A percentile compares a stretch with the other conserved stretches of the same genome.
Evolutionary conservation across 1,139 yeast species (phyloP).

Genomic region (Debaryomycetaceae sp.): DNA sequence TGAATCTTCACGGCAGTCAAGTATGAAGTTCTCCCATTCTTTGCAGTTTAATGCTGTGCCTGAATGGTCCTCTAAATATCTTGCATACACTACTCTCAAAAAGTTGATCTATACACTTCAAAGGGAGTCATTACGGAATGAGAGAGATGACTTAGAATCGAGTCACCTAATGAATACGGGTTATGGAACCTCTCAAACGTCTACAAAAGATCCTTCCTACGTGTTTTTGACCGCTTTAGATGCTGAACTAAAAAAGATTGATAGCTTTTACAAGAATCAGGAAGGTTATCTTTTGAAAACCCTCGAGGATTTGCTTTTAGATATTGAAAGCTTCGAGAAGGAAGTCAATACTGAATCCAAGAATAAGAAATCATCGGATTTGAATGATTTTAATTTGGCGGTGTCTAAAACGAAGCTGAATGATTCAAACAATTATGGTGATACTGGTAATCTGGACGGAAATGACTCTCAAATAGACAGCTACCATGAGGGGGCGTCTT

Average conservation of each 20-base stretch:
- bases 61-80: slow-evolving; percentile 70
- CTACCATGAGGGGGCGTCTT: slow-evolving; percentile 4
- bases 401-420: slow-evolving; percentile 25
- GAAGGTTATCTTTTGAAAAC: slow-evolving; percentile 47
- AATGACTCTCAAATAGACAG: slow-evolving; percentile 10
- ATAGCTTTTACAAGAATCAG: slow-evolving; percentile 52
- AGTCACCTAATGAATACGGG: slow-evolving; percentile 24
- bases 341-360: slow-evolving; percentile 16
- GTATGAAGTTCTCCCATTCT: slow-evolving; percentile 70
- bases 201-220: slow-evolving; percentile 18
- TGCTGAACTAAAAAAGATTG: slow-evolving; percentile 57
- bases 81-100: slow-evolving; percentile 62
- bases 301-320: slow-evolving; percentile 50
- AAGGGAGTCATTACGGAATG: slow-evolving; percentile 42
- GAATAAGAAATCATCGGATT: slow-evolving; percentile 3
- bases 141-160: slow-evolving; percentile 27
- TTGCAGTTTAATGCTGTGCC: slow-evolving; percentile 74
- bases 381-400: slow-evolving; percentile 4
- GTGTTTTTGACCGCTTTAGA: slow-evolving; percentile 54
- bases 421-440: slow-evolving; percentile 23
- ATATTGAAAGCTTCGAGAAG: slow-evolving; percentile 45
- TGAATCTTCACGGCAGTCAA: background rate
- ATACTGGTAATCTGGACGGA: slow-evolving; percentile 18
- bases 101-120: slow-evolving; percentile 64
- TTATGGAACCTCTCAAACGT: slow-evolving; percentile 19